phyloP scores from a whole-genome alignment of 805 yeast species.

The Danielozyma ontarioensis region DNA sequence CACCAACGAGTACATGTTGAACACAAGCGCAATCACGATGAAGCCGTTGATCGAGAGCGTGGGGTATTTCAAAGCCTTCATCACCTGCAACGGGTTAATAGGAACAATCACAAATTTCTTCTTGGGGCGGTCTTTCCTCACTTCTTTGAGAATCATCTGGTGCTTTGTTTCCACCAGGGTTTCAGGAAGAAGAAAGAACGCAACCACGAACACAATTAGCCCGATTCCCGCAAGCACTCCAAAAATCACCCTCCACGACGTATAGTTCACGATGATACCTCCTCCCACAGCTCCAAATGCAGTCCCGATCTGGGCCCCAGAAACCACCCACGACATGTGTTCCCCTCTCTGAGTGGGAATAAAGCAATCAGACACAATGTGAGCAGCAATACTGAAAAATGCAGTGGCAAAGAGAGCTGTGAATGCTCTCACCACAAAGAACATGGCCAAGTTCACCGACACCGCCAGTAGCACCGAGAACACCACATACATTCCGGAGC shows the following conservation, averaged over 20 bases:
- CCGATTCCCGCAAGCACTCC: slow-evolving; percentile 45
- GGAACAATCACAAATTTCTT: slow-evolving; percentile 36
- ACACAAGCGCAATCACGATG: slow-evolving; percentile 36
- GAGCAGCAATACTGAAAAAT: slow-evolving; percentile 50
- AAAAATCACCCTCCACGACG: slow-evolving; percentile 51
- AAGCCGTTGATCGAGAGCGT: slow-evolving; percentile 41
- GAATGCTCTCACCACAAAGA: slow-evolving; percentile 44
- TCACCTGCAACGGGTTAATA: slow-evolving; percentile 45
- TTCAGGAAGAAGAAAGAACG: slow-evolving; percentile 41
- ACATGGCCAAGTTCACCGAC: slow-evolving; percentile 49
- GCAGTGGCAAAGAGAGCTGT: slow-evolving; percentile 54
- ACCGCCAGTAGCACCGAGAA: slow-evolving; percentile 33
- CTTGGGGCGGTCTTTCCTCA: slow-evolving; percentile 17
- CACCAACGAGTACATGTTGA: slow-evolving; percentile 46
- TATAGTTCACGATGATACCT: slow-evolving; percentile 46
- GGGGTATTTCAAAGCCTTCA: slow-evolving; percentile 36
- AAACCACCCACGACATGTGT: slow-evolving; percentile 44
- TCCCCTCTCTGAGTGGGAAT: slow-evolving; percentile 47
- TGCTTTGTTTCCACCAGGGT: slow-evolving; percentile 31
- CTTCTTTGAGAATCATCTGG: slow-evolving; percentile 16
- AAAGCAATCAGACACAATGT: slow-evolving; percentile 46
- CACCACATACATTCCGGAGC: slow-evolving; percentile 25
- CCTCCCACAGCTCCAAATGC: slow-evolving; percentile 51
- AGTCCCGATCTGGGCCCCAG: slow-evolving; percentile 52
- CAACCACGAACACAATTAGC: slow-evolving; percentile 24